Evolutionary conservation across 768 basidiomycete species (phyloP).

Genomic region (Fibroporia radiculosa): DNA sequence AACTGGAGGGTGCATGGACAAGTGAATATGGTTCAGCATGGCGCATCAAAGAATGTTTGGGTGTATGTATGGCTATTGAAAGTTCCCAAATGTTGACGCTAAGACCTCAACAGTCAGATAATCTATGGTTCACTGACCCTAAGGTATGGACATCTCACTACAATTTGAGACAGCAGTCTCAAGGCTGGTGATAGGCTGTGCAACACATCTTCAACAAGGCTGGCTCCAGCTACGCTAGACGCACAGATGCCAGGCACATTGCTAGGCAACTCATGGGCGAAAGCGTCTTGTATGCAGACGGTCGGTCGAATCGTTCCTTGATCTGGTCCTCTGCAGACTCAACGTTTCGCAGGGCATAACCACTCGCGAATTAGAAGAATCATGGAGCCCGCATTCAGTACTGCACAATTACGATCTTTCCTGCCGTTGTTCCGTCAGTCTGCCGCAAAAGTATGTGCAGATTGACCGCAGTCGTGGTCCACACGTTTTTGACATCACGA

Average conservation of each 20-base stretch:
- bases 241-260: constrained; percentile 7
- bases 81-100: no score
- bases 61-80: constrained; percentile 16
- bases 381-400: constrained; percentile 17
- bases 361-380: constrained; percentile 19
- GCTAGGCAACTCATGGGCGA: constrained; percentile 14
- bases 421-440: constrained; percentile 16
- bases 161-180: no score
- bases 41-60: constrained; percentile 12
- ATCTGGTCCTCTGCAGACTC: background rate
- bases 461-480: no score
- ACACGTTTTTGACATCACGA: background rate
- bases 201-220: constrained; percentile 23
- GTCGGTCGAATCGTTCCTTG: constrained; percentile 2
- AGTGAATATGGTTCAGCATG: constrained; percentile 15
- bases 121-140: constrained; percentile 6
- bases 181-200: constrained; percentile 12
- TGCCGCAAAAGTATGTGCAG: constrained; percentile 13
- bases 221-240: constrained; percentile 24
- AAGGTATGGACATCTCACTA: no score
- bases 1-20: constrained; percentile 11
- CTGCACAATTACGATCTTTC: constrained; percentile 15
- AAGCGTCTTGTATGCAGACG: constrained; percentile 11
- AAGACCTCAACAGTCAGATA: constrained; percentile 9
- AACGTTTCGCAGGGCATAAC: constrained; percentile 6